These are phyloP conservation scores for Beauveria sp. DNA, from an alignment of 2,329 filamentous ascomycete species.

Conservation along the genomic window DNA sequence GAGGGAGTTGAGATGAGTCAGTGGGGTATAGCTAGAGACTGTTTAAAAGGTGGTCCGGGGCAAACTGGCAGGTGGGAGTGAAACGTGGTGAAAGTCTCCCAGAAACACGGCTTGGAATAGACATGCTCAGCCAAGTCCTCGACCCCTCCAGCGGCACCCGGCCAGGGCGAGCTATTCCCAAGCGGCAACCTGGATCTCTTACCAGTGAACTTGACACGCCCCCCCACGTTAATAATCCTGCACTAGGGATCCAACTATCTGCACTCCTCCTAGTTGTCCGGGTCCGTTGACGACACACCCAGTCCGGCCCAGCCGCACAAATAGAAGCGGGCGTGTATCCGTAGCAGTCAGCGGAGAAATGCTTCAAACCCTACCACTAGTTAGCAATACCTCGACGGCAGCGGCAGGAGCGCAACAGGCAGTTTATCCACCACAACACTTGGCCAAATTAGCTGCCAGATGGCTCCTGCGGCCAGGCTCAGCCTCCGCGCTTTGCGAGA, in stretches of 20 bases:
- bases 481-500: neutral
- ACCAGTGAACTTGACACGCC: neutral
- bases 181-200: slow-evolving; percentile 5
- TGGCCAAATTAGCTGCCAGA: slow-evolving; percentile 2
- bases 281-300: neutral
- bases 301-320: neutral
- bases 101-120: slow-evolving; percentile 5
- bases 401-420: neutral
- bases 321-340: neutral
- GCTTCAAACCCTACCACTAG: neutral
- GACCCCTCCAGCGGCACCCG: slow-evolving; percentile 4
- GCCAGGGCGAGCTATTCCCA: slow-evolving; percentile 2
- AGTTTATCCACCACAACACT: neutral
- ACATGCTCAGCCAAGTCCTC: slow-evolving; percentile 2
- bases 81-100: slow-evolving; percentile 7
- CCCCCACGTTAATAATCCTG: slow-evolving; percentile 3
- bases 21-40: slow-evolving; percentile 3
- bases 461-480: slow-evolving; percentile 2
- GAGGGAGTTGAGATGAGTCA: slow-evolving; percentile 10
- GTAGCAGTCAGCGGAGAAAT: neutral
- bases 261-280: neutral
- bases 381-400: neutral
- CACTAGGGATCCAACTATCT: neutral
- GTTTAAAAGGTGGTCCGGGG: slow-evolving; percentile 11
- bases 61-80: slow-evolving; percentile 4